phyloP scores from a whole-genome alignment of 2,329 filamentous ascomycete genomes.

The Aspergillus carbonarius region DNA sequence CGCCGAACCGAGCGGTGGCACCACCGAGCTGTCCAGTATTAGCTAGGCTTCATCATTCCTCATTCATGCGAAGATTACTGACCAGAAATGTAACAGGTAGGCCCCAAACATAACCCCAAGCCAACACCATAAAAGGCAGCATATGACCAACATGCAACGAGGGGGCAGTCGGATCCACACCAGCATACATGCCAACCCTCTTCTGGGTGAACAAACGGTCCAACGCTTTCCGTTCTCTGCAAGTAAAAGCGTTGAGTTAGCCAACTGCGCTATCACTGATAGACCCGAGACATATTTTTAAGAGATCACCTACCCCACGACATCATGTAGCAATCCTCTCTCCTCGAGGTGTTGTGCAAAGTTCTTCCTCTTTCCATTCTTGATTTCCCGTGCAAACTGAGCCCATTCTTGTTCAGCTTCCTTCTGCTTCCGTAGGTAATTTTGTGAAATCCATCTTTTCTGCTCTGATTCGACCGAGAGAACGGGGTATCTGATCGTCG shows the following conservation, averaged over 20 bases:
- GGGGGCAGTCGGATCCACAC: slow-evolving; percentile 51
- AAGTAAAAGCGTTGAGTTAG: slow-evolving; percentile 8
- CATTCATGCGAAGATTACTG: slow-evolving; percentile 17
- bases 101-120: slow-evolving; percentile 51
- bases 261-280: not conserved
- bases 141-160: slow-evolving; percentile 53
- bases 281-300: too few species aligned
- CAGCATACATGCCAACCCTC: slow-evolving; percentile 48
- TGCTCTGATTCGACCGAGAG: slow-evolving; percentile 15
- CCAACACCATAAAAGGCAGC: slow-evolving; percentile 52
- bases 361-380: slow-evolving; percentile 43
- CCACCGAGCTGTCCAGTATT: slow-evolving; percentile 44
- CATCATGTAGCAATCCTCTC: slow-evolving; percentile 46
- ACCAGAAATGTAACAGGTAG: slow-evolving; percentile 48
- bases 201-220: slow-evolving; percentile 47
- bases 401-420: slow-evolving; percentile 45
- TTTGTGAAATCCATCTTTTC: slow-evolving; percentile 40
- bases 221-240: slow-evolving; percentile 44
- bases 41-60: slow-evolving; percentile 8
- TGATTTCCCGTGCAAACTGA: slow-evolving; percentile 42
- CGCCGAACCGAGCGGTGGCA: slow-evolving; percentile 47
- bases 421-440: slow-evolving; percentile 36
- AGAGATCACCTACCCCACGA: slow-evolving; percentile 42
- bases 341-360: slow-evolving; percentile 48
- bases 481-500: slow-evolving; percentile 6